These are phyloP conservation scores for Rhodotorula glutinis DNA, from an alignment of 1,284 basidiomycete genomes.

Conservation along the genomic window DNA sequence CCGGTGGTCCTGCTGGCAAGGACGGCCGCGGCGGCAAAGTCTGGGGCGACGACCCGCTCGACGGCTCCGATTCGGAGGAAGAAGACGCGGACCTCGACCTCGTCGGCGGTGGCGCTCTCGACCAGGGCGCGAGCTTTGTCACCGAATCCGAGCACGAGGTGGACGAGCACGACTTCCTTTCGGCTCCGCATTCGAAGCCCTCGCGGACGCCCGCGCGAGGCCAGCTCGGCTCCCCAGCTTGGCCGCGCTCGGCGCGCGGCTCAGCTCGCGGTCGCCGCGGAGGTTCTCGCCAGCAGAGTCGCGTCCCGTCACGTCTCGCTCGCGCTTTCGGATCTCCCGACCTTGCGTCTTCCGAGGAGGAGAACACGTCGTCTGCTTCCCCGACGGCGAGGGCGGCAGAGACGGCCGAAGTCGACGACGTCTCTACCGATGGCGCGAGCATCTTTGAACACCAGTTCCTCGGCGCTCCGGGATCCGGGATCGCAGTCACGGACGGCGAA, in stretches of 20 bases:
- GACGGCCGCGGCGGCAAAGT: conserved; percentile 17
- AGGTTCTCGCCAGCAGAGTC: conserved; percentile 11
- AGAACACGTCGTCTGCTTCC: conserved; percentile 9
- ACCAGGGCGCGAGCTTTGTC: background rate
- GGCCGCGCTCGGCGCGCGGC: conserved; percentile 16
- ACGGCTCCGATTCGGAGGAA: conserved; percentile 22
- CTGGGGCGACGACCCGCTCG: conserved; percentile 35
- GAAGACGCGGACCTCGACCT: background rate
- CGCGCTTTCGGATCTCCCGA: conserved; percentile 8
- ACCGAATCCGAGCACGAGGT: conserved; percentile 14
- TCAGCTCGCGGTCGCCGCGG: conserved; percentile 25
- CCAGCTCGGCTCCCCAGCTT: background rate
- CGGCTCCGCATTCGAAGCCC: background rate
- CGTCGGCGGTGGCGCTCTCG: background rate
- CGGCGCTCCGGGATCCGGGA: background rate
- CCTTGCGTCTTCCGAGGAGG: conserved; percentile 10
- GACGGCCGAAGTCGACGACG: conserved; percentile 12
- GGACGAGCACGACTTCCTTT: conserved; percentile 3
- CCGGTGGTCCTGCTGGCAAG: conserved; percentile 24
- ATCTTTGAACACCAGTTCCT: conserved; percentile 39
- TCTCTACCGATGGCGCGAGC: conserved; percentile 30
- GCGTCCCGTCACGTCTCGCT: conserved; percentile 30
- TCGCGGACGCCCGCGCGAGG: conserved; percentile 8
- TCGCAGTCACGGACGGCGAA: conserved; percentile 13
- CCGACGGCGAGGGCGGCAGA: background rate